These are phyloP conservation scores for Paramecium pentaurelia DNA, from an alignment of 73 alveolate genomes.

Conservation along the genomic window DNA sequence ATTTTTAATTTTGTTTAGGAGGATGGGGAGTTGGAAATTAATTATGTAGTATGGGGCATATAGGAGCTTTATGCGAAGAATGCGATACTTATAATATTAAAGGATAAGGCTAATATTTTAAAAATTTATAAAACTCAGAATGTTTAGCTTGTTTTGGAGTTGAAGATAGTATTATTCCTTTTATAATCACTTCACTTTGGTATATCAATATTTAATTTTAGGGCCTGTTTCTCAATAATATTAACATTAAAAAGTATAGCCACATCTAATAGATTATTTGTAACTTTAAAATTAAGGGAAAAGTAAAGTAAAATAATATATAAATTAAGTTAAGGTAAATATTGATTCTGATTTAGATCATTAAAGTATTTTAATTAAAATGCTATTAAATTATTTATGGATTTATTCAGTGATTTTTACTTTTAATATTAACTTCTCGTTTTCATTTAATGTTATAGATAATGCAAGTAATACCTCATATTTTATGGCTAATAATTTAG, in stretches of 20 bases:
- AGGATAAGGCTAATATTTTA: not conserved
- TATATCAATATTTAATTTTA: not conserved
- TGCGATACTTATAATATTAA: not conserved
- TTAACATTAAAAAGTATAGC: not conserved
- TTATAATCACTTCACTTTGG: not conserved
- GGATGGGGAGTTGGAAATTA: constrained; percentile 40
- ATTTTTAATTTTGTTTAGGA: not conserved
- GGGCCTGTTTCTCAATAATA: not conserved
- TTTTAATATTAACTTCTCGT: not conserved
- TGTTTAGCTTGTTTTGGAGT: not conserved
- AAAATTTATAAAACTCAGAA: not conserved
- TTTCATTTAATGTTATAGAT: not conserved
- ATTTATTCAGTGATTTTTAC: not conserved
- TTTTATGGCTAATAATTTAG: not conserved
- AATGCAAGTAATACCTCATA: not conserved
- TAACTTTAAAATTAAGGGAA: not conserved
- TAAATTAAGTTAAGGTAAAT: not conserved
- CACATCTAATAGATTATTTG: not conserved
- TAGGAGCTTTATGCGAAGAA: constrained; percentile 29
- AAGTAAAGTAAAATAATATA: not conserved
- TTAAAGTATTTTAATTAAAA: not conserved
- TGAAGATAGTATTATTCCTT: not conserved
- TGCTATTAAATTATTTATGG: not conserved
- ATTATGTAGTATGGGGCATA: not conserved
- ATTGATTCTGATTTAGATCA: not conserved